Conservation (phyloP, 805 yeast species). For the Candida easanensis region DNA sequence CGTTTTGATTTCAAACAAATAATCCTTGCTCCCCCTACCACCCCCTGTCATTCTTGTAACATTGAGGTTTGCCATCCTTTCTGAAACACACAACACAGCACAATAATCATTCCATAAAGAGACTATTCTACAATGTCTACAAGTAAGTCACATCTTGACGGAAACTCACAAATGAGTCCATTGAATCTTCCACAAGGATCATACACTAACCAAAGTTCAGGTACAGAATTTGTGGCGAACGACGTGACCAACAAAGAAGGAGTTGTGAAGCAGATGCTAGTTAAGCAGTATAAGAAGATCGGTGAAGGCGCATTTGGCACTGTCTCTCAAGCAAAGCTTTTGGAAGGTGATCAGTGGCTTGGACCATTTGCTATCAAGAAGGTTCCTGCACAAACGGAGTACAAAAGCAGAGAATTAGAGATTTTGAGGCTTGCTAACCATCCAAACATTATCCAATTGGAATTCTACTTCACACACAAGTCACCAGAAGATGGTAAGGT, state of each 20-base stretch:
- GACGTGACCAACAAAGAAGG: conserved; percentile 62
- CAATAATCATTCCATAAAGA: neutral
- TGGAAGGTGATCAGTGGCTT: conserved; percentile 47
- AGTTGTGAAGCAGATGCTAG: conserved; percentile 55
- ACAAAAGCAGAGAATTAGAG: conserved; percentile 78
- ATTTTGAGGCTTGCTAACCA: conserved; percentile 71
- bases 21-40: too few species aligned
- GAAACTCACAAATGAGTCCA: neutral
- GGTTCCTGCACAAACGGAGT: conserved; percentile 86
- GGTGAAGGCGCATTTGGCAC: conserved; percentile 90
- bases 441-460: conserved; percentile 72
- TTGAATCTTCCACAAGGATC: neutral
- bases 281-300: conserved; percentile 68
- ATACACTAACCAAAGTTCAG: neutral
- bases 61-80: conserved; percentile 2
- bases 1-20: too few species aligned
- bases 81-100: neutral
- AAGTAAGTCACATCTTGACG: neutral
- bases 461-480: conserved; percentile 68
- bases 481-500: conserved; percentile 60
- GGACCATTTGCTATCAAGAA: conserved; percentile 85
- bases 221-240: conserved; percentile 46
- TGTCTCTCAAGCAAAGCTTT: conserved; percentile 68
- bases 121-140: conserved; percentile 6
- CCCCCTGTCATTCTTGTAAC: neutral